Conservation (phyloP, 345 rosid species). For the Ceriops tagal region DNA sequence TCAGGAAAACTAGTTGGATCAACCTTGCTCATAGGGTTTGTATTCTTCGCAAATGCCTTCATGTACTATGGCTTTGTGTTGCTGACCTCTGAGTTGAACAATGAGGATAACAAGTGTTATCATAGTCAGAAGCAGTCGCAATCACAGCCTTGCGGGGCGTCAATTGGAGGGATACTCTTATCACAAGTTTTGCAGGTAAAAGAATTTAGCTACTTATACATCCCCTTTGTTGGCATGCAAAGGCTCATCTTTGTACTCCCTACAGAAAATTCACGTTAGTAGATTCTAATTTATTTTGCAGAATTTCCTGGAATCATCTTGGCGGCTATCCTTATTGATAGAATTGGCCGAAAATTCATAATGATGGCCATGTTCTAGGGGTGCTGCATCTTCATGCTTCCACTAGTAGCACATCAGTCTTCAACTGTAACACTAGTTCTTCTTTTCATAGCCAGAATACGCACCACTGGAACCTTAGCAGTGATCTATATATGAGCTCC, state of each 20-base stretch:
- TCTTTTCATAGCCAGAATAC: constrained; percentile 75
- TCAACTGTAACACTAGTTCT: constrained; percentile 55
- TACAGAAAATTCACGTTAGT: too few relatives aligned
- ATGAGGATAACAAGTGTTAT: constrained; percentile 40
- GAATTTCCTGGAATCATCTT: constrained; percentile 85
- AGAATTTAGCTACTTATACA: neutral
- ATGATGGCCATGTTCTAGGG: constrained; percentile 74
- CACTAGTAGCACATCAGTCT: constrained; percentile 59
- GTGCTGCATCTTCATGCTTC: constrained; percentile 64
- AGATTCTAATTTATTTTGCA: constrained; percentile 14
- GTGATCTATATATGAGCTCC: constrained; percentile 79
- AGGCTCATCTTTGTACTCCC: too few relatives aligned
- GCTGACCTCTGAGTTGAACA: constrained; percentile 81
- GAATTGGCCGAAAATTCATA: constrained; percentile 71
- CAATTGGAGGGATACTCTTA: constrained; percentile 64
- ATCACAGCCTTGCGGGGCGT: constrained; percentile 34
- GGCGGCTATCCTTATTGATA: constrained; percentile 70
- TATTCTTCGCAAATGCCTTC: constrained; percentile 84
- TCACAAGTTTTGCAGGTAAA: constrained; percentile 80
- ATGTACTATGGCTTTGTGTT: constrained; percentile 78
- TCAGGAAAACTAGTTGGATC: constrained; percentile 59
- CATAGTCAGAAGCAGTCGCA: constrained; percentile 24
- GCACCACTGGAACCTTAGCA: constrained; percentile 74
- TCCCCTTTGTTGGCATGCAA: too few relatives aligned
- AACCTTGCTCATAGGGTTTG: constrained; percentile 74